These are phyloP conservation scores for Trichaptum fuscoviolaceum DNA, from an alignment of 768 basidiomycete genomes.

Conservation along the genomic window DNA sequence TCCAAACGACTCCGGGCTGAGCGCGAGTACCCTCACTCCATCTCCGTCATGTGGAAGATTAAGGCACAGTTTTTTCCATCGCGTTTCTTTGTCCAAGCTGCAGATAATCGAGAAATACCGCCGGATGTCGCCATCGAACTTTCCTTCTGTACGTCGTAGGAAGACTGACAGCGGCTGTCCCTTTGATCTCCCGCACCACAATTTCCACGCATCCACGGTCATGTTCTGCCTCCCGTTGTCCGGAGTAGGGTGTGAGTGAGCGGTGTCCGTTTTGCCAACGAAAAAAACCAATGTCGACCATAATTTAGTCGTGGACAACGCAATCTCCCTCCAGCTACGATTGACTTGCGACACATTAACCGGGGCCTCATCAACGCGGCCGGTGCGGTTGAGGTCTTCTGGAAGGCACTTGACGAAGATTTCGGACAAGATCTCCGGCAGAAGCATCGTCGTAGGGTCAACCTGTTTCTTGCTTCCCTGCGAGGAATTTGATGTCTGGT, in stretches of 20 bases:
- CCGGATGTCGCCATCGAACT: too few species aligned
- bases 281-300: neutral
- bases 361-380: neutral
- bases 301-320: neutral
- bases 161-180: too few species aligned
- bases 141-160: too few species aligned
- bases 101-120: too few species aligned
- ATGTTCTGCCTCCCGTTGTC: neutral
- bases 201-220: neutral
- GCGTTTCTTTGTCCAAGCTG: too few species aligned
- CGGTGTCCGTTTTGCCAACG: too few species aligned
- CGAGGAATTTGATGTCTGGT: too few species aligned
- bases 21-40: too few species aligned
- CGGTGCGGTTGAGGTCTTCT: neutral
- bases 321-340: neutral
- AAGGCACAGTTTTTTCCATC: too few species aligned
- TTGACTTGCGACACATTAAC: neutral
- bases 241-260: neutral
- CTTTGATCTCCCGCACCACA: neutral
- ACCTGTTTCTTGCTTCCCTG: too few species aligned
- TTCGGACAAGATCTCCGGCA: neutral
- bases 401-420: neutral
- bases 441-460: neutral
- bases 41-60: too few species aligned
- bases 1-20: too few species aligned